Evolutionary conservation across 805 yeast genomes (phyloP).

Genomic region (Sungouiella blattae): DNA sequence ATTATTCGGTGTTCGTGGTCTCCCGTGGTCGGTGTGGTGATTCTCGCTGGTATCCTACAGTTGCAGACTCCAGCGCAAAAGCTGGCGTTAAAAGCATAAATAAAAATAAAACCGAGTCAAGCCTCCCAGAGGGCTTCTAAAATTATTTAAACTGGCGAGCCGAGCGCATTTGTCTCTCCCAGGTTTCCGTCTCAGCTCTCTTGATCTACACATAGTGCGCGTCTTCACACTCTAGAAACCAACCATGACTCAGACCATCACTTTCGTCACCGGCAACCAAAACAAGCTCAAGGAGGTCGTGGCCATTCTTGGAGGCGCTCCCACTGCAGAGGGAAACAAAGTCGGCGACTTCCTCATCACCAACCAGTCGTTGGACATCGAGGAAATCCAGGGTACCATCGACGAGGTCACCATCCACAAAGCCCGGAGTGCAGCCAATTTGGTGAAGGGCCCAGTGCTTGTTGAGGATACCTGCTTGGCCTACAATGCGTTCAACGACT

Average conservation of each 20-base stretch:
- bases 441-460: constrained; percentile 73
- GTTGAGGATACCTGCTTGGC: constrained; percentile 95
- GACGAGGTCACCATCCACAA: constrained; percentile 79
- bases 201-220: too few relatives aligned
- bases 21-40: too few relatives aligned
- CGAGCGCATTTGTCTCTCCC: too few relatives aligned
- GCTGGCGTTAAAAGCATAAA: too few relatives aligned
- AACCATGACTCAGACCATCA: constrained; percentile 30
- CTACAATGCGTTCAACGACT: constrained; percentile 68
- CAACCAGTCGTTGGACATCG: constrained; percentile 73
- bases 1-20: too few relatives aligned
- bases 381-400: constrained; percentile 87
- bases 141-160: too few relatives aligned
- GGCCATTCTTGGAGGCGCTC: constrained; percentile 56
- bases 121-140: too few relatives aligned
- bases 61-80: too few relatives aligned
- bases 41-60: too few relatives aligned
- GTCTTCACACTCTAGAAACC: too few relatives aligned
- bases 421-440: constrained; percentile 66
- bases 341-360: constrained; percentile 52
- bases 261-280: constrained; percentile 84
- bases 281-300: constrained; percentile 85
- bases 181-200: too few relatives aligned
- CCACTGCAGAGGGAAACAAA: constrained; percentile 19
- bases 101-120: too few relatives aligned